Evolutionary conservation across 257 asterid species (phyloP), one percentile per base, ranked within the genome.

Genomic region (Nemophila menziesii): DNA sequence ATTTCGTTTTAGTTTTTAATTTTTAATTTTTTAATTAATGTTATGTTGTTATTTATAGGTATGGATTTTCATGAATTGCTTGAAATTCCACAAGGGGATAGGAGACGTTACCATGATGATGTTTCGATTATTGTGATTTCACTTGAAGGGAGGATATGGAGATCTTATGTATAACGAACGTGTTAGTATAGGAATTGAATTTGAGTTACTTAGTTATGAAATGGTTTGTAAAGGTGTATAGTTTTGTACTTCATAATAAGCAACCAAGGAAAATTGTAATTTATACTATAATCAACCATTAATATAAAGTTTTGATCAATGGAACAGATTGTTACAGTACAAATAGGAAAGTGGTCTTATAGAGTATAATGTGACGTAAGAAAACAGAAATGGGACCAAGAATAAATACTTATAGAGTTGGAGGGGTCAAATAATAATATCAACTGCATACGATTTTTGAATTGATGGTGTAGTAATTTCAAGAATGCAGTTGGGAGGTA

Each of bases 141-240:
- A 9, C 66, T 89, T 83, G 95, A 89, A 60, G 98, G 98, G 29
- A 78, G 98, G 55, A 89, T 89, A 62, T 89, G 95, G 98, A 75
- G 82, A 72, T 84, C 95, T 23, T 75, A 82, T 73, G 92, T 83
- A 70, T 89, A 72, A 58, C 33, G 57, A 54, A 72, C 68, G 51
- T 52, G 41, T 37, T 46, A 36, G 33, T 51, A 47, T 55, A 37
- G 34, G 74, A 62, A 54, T 68, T 54, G 62, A 62, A 54, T 44
- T 58, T 42, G 51, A 19, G 51, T 39, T 51, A 59, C 73, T 68
- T 64, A 33, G 72, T 60, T 65, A 69, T 57, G 56, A 14, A 29
- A 52, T 57, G 51, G 52, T 47, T 50, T 66, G 70, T 63, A 65
- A 62, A 69, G 67, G 55, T 52, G 57, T 15, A 52, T 54, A 56